A percentile compares a stretch with the other conserved stretches of the same genome.
phyloP scores from a whole-genome alignment of 202 grass and related monocot genomes.

The Zizania palustris region DNA sequence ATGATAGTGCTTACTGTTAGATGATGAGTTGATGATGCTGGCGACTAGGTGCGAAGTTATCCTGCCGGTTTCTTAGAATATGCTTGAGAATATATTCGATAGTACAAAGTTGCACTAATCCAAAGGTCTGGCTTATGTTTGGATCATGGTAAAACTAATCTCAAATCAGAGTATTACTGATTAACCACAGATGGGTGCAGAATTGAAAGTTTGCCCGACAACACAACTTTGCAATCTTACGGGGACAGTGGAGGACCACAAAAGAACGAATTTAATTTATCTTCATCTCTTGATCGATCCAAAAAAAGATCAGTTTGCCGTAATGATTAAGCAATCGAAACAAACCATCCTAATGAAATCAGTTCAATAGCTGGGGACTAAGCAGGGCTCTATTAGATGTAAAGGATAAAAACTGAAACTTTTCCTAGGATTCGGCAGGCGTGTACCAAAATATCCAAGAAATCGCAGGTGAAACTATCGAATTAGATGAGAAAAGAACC shows the following conservation, averaged over 20 bases:
- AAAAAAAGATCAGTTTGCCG: background rate
- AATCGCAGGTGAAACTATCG: background rate
- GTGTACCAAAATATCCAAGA: background rate
- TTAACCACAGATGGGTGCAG: background rate
- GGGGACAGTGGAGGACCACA: background rate
- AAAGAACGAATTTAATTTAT: background rate
- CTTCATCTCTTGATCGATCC: background rate
- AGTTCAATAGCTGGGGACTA: background rate
- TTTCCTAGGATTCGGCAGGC: conserved; percentile 6
- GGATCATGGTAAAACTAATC: conserved; percentile 4
- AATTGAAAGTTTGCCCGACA: background rate
- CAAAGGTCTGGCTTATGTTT: background rate
- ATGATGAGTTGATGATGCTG: conserved; percentile 14
- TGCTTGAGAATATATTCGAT: conserved; percentile 14
- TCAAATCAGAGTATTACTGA: background rate
- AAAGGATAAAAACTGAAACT: conserved; percentile 7
- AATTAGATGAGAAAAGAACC: background rate
- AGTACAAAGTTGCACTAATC: background rate
- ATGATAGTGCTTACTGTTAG: background rate
- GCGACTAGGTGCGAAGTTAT: conserved; percentile 7
- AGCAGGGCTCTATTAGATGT: background rate
- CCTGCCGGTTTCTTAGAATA: conserved; percentile 31
- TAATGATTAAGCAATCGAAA: conserved; percentile 11
- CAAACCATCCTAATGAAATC: background rate
- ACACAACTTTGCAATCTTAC: background rate